Evolutionary conservation across 495 filamentous ascomycete species (phyloP).

Genomic region (Amorphotheca resinae): DNA sequence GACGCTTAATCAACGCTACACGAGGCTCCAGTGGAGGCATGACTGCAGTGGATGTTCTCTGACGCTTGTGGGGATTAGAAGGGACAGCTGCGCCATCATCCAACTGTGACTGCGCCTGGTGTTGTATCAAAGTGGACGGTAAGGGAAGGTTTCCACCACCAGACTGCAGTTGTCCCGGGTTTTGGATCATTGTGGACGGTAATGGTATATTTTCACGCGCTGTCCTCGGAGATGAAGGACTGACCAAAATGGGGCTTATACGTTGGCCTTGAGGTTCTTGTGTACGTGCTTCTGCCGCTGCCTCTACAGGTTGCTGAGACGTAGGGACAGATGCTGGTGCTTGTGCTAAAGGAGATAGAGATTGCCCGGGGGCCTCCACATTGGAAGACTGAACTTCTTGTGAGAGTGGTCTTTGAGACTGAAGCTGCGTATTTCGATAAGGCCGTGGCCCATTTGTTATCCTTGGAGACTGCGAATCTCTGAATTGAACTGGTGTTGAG

Average conservation of each 20-base stretch:
- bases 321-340: too few species aligned
- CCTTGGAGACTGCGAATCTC: background rate
- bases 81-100: background rate
- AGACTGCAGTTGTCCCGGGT: background rate
- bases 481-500: background rate
- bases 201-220: background rate
- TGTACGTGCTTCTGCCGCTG: background rate
- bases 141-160: background rate
- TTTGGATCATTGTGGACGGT: background rate
- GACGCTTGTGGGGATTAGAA: conserved; percentile 7
- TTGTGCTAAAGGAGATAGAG: too few species aligned
- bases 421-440: too few species aligned
- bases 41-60: conserved; percentile 5
- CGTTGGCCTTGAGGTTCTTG: too few species aligned
- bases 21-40: conserved; percentile 15
- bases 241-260: background rate
- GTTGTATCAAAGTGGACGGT: background rate
- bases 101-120: background rate
- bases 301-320: background rate
- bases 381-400: background rate
- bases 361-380: too few species aligned
- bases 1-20: conserved; percentile 15
- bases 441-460: background rate
- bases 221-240: background rate
- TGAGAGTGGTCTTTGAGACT: background rate